A percentile compares a stretch with the other conserved stretches of the same genome.
phyloP scores from a whole-genome alignment of 2,329 filamentous ascomycete genomes.

The Paecilomyces formosus region DNA sequence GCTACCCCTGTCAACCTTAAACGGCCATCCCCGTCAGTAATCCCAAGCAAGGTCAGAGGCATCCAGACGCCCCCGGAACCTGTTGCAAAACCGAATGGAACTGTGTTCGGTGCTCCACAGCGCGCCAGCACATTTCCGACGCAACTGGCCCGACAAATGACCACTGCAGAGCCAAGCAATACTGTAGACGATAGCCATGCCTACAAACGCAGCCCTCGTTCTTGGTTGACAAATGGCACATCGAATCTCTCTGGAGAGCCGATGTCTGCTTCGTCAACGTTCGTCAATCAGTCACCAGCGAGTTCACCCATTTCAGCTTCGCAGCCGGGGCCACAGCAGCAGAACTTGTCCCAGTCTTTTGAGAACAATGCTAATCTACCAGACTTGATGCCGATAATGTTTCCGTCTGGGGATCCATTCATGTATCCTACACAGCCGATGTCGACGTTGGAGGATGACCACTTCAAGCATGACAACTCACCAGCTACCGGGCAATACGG shows the following conservation, averaged over 20 bases:
- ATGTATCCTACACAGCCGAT: slow-evolving; percentile 44
- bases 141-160: slow-evolving; percentile 16
- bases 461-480: slow-evolving; percentile 26
- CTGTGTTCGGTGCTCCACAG: slow-evolving; percentile 14
- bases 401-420: slow-evolving; percentile 43
- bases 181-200: slow-evolving; percentile 22
- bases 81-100: slow-evolving; percentile 6
- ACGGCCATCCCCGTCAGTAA: slow-evolving; percentile 31
- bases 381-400: slow-evolving; percentile 45
- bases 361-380: slow-evolving; percentile 29
- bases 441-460: slow-evolving; percentile 37
- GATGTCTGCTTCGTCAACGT: background rate
- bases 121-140: slow-evolving; percentile 35
- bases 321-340: slow-evolving; percentile 1
- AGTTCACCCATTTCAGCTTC: background rate
- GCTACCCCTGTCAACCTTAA: slow-evolving; percentile 41
- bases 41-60: slow-evolving; percentile 6
- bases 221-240: slow-evolving; percentile 5
- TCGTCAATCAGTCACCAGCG: background rate
- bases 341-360: slow-evolving; percentile 26
- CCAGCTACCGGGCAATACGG: slow-evolving; percentile 13
- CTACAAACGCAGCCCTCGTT: background rate
- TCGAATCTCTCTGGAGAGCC: slow-evolving; percentile 1
- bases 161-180: slow-evolving; percentile 11
- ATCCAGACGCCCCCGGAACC: slow-evolving; percentile 12